Percentiles rank a stretch among this genome's conserved stretches.
Evolutionary conservation across 2,329 filamentous ascomycete species (phyloP).

Genomic region (Ceratocystis alfenasii): DNA sequence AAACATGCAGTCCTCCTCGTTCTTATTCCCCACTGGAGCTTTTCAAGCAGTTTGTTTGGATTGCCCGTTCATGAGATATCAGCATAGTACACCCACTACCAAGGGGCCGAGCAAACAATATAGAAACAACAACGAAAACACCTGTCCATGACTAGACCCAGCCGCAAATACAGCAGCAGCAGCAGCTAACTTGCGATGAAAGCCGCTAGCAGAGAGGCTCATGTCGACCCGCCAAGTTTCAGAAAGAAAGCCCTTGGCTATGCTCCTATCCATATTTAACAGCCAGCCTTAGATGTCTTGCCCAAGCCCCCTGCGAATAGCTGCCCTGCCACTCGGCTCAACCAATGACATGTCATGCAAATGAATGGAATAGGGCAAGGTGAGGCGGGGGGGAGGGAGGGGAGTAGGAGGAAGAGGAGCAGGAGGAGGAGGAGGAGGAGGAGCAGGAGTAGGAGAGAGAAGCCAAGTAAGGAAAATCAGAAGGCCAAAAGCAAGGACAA

Average conservation of each 20-base stretch:
- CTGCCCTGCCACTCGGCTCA: not conserved
- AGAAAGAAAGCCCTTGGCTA: not conserved
- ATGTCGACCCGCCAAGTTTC: not conserved
- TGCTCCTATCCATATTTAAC: too few species aligned
- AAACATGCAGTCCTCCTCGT: too few species aligned
- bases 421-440: not conserved
- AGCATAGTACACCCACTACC: too few species aligned
- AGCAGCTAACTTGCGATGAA: too few species aligned
- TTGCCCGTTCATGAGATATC: too few species aligned
- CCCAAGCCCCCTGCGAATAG: not conserved
- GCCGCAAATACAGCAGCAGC: too few species aligned
- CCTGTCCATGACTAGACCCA: too few species aligned
- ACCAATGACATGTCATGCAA: conserved; percentile 4
- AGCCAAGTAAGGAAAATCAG: not conserved
- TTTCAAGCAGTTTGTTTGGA: too few species aligned
- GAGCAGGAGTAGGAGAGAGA: not conserved
- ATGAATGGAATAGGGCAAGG: not conserved
- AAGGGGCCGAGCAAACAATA: too few species aligned
- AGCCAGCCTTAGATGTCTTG: not conserved
- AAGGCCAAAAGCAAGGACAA: not conserved
- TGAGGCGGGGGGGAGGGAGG: not conserved
- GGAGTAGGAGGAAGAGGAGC: not conserved
- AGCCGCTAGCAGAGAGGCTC: too few species aligned
- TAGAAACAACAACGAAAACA: too few species aligned
- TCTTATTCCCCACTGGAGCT: not conserved